Evolutionary conservation across 257 asterid genomes (phyloP), one percentile per base, ranked within the genome.

Genomic region (Solanum bulbocastanum): DNA sequence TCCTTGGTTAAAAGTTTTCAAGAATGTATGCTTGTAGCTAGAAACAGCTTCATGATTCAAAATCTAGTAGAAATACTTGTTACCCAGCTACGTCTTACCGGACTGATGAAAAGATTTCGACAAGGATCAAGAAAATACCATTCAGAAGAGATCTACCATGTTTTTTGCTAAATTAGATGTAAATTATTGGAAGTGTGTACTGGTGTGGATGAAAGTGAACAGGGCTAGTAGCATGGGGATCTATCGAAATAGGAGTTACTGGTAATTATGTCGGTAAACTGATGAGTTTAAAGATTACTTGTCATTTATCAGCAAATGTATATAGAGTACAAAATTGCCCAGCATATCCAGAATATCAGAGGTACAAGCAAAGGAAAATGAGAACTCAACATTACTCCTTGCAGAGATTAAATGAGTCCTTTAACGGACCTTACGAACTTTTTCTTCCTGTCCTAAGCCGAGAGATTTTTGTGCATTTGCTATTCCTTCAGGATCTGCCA

Each of bases 381-480:
- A 85, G 30, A 85, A 85, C 11, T 85, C n/a, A 66, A 85, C 15
- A 60, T 15, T 15, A 2, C 4, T 85, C 33, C 60, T 37, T 66
- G 23, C 60, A 68, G 81, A 40, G 42, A 25, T 23, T 65, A 25
- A 78, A 86, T 23, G 78, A 65, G 42, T 89, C 56, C 23, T 33
- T 90, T 60, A 94, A 46, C 98, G 94, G 60, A 97, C 99, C 79
- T 93, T 95, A 11, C 98, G 96, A 13, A 87, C 95, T 91, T 89
- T 95, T 83, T 93, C 94, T 91, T 97, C 99, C 89, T 96, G 98
- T 49, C 99, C 99, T 85, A 97, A 52, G 60, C 99, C 98, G 46
- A 97, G 96, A 22, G 99, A 97, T 89, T 94, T 97, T 88, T 97
- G 99, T 78, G 98, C 98, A 93, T 91, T 91, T 65, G 96, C 96